These are phyloP conservation scores for Magnolia officinalis DNA, from an alignment of 164 flowering plant genomes.

Conservation along the genomic window DNA sequence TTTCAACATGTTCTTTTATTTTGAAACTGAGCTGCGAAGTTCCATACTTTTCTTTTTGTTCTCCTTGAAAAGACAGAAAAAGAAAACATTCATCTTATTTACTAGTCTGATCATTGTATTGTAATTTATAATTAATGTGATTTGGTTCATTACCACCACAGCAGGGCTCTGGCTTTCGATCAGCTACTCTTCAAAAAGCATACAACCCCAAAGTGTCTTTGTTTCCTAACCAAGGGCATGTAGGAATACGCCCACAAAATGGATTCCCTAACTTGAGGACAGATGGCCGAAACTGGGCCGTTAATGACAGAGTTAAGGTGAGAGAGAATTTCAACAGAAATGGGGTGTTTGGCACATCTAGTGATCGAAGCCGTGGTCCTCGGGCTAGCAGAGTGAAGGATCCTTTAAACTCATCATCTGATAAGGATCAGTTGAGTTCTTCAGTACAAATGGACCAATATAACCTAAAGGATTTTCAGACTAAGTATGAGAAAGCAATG, in stretches of 20 bases:
- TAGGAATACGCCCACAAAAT: constrained; percentile 18
- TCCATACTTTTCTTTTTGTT: not conserved
- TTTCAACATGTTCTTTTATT: not conserved
- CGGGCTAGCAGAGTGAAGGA: constrained; percentile 31
- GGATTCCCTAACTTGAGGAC: constrained; percentile 25
- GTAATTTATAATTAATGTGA: not conserved
- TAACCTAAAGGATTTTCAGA: constrained; percentile 57
- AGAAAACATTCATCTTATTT: not conserved
- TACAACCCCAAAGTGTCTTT: constrained; percentile 26
- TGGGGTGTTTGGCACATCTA: constrained; percentile 22
- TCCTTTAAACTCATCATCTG: constrained; percentile 20
- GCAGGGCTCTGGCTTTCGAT: not conserved
- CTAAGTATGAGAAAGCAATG: constrained; percentile 59
- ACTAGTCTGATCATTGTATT: not conserved
- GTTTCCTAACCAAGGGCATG: constrained; percentile 28
- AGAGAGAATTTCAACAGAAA: constrained; percentile 27
- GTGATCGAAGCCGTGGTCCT: constrained; percentile 64
- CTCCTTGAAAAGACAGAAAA: not conserved
- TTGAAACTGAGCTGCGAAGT: not conserved
- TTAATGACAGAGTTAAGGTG: constrained; percentile 25
- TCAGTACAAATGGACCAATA: constrained; percentile 43
- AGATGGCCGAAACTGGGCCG: constrained; percentile 28
- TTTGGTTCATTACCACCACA: not conserved
- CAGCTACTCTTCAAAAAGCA: constrained; percentile 25
- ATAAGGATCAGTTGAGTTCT: constrained; percentile 28